Evolutionary conservation across 108 stramenopile genomes (phyloP).

Genomic region (Skeletonema marinoi): DNA sequence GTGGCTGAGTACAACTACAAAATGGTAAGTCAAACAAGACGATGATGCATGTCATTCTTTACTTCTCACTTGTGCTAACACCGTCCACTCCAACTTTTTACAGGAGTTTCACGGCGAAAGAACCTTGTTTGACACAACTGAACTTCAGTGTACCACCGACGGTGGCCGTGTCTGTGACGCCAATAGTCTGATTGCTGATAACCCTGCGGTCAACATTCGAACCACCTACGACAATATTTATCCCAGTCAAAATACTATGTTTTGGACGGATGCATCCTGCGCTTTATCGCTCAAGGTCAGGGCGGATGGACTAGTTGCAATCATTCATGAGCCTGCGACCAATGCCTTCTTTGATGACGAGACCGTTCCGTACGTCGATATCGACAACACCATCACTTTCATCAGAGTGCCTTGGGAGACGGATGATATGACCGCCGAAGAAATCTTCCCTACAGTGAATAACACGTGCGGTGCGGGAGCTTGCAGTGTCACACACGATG

Average conservation of each 20-base stretch:
- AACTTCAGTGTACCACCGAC: constrained; percentile 28
- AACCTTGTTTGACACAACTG: constrained; percentile 14
- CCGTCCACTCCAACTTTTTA: neutral
- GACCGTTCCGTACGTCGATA: constrained; percentile 38
- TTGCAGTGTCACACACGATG: constrained; percentile 17
- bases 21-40: neutral
- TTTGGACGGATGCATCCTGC: constrained; percentile 43
- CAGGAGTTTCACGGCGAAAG: constrained; percentile 46
- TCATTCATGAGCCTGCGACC: constrained; percentile 16
- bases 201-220: constrained; percentile 19
- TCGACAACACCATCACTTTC: constrained; percentile 13
- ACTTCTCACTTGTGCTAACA: neutral
- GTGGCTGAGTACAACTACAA: constrained; percentile 28
- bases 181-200: constrained; percentile 9
- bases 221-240: constrained; percentile 16
- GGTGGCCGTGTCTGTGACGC: constrained; percentile 36
- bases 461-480: constrained; percentile 45
- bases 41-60: neutral
- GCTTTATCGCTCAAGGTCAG: constrained; percentile 28
- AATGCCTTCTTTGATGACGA: constrained; percentile 7
- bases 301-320: constrained; percentile 41
- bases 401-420: constrained; percentile 40
- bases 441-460: constrained; percentile 30
- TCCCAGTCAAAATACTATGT: constrained; percentile 32
- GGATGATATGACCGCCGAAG: constrained; percentile 18